Base-by-base conservation (phyloP, 768 basidiomycete genomes). In the Amanita rimosa region DNA sequence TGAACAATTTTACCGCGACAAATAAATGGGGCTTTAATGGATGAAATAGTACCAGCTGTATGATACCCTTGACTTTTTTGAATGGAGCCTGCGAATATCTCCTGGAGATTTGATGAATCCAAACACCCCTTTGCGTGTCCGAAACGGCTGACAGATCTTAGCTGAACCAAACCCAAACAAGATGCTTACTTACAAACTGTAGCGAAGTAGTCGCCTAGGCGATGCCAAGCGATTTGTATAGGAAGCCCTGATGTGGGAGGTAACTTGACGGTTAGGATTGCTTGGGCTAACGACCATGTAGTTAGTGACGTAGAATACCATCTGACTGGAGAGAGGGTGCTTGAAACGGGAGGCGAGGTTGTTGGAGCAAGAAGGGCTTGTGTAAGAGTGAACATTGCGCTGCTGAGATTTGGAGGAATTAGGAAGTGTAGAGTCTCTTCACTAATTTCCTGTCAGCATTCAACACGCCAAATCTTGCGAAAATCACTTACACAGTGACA, bases 31-130 rank as follows among this genome's bases (percentile, higher is more conserved):
- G 91, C 64, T 91, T 92, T 24, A 72, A 67, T 3, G 96, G 96
- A 66, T 99, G 96, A 79, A 99, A 99, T 36, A 86, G 73, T 17
- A 96, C 94, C 41, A 83, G 67, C 65, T 99, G 96, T 7, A 97
- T 84, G 11, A 77, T 61, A 27, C 96, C 96, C 65, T 89, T 89
- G 54, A 95, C 79, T 64, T 92, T 94, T 64, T 85, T 92, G 80
- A 99, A 98, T 9, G 96, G 96, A 4, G 93, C 90, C 67, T 99
- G 96, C 3, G 95, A 97, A 64, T 96, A 87, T 61, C 93, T 82
- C 52, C 87, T 84, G 24, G 88, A 85, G 14, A 96, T 63, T 61
- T 99, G 96, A 61, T 99, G 96, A 45, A 99, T 96, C 80, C 95
- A 92, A 24, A 97, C 88, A 39, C 82, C 79, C 31, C 85, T 83